Percentiles rank a stretch among this genome's conserved stretches.
These are phyloP conservation scores for Calonectria fujianensis DNA, from an alignment of 2,329 filamentous ascomycete genomes.

Conservation along the genomic window DNA sequence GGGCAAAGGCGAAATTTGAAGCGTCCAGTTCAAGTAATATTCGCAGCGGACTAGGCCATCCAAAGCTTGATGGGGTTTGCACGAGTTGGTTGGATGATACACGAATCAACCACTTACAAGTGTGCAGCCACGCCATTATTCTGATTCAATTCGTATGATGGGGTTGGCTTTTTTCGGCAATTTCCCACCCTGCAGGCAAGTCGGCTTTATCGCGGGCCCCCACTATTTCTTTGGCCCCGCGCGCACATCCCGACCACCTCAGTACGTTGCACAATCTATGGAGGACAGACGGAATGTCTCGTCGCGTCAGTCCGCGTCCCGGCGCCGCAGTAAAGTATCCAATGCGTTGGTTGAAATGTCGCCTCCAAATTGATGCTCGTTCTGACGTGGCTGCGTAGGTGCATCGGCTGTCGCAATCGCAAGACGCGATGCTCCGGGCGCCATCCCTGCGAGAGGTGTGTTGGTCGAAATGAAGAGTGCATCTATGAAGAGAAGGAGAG, in stretches of 20 bases:
- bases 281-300: not conserved
- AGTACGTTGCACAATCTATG: not conserved
- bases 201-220: not conserved
- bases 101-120: too few species aligned
- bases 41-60: too few species aligned
- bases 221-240: not conserved
- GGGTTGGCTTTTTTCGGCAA: too few species aligned
- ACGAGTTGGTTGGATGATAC: too few species aligned
- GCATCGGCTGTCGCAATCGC: constrained; percentile 47
- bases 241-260: not conserved
- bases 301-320: not conserved
- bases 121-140: too few species aligned
- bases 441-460: constrained; percentile 45
- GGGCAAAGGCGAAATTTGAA: too few species aligned
- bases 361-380: too few species aligned
- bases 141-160: too few species aligned
- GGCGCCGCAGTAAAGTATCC: constrained; percentile 13
- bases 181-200: not conserved
- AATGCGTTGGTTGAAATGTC: not conserved
- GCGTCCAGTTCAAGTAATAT: too few species aligned
- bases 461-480: constrained; percentile 43
- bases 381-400: constrained; percentile 33
- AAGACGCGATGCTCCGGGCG: constrained; percentile 48
- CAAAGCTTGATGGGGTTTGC: too few species aligned
- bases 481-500: constrained; percentile 49